Base-by-base conservation (phyloP, 495 filamentous ascomycete species). In the Cetradonia linearis region DNA sequence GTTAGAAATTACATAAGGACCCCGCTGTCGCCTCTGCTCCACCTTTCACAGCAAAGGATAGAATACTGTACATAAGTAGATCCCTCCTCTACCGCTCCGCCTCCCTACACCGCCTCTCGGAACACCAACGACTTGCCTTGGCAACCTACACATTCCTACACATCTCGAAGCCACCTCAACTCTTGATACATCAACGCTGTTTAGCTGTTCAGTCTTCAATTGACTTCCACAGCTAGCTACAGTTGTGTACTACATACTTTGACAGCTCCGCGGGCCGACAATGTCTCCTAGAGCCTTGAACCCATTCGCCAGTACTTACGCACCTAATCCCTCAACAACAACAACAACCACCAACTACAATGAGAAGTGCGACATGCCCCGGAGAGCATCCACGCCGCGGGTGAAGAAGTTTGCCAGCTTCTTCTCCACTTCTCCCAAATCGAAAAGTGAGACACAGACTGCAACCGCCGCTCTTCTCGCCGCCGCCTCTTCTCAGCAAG, bases 331-430 rank as follows among this genome's bases (percentile, higher is more conserved):
- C 66, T 67, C 74, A 38, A 68, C 77, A 56, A 74, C 77, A 66
- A 71, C 74, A 38, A 68, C 77, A 56, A 74, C 77, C 65, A 71
- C 72, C 23, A 60, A 53, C 60, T 67, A 76, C 56, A 65, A 72
- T 59, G 79, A 77, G 70, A 80, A 79, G 70, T 71, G 70, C 66
- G 75, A 75, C 59, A 69, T 71, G 62, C 66, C 71, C 60, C 71
- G 72, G 60, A 75, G 76, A 69, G 69, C 73, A 42, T 67, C 89
- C 27, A 79, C 82, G 27, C 79, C 84, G 60, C 91, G 87, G 73
- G 70, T 80, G 57, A 89, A 85, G 68, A 77, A 76, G 56, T 72
- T 86, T 48, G 72, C 73, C 62, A 77, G 79, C 55, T 74, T 86
- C 62, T 86, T 85, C 63, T 78, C 81, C 38, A 70, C 73, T 56